Conservation (phyloP, 345 rosid species). For the Rhodamnia rubescens region DNA sequence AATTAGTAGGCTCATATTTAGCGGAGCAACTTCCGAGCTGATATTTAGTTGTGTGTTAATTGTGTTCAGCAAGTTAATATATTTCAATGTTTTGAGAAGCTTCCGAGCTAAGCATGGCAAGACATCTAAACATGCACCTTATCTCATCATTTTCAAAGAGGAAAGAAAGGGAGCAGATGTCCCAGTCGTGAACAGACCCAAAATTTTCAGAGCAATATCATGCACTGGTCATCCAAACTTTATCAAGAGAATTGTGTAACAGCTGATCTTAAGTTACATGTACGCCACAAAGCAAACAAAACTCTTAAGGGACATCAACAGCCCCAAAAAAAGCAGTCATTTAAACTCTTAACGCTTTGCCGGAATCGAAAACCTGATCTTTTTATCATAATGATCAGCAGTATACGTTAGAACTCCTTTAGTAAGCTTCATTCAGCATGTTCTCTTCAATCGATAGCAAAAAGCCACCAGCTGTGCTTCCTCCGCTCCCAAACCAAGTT, state of each 20-base stretch:
- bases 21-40: not conserved
- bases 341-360: not conserved
- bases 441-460: not conserved
- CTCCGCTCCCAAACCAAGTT: not conserved
- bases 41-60: not conserved
- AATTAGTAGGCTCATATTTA: not conserved
- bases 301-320: not conserved
- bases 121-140: not conserved
- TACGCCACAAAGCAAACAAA: not conserved
- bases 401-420: not conserved
- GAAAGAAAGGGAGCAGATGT: not conserved
- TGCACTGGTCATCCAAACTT: not conserved
- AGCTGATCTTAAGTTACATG: not conserved
- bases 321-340: not conserved
- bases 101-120: not conserved
- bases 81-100: not conserved
- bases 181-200: not conserved
- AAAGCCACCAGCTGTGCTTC: not conserved
- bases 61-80: not conserved
- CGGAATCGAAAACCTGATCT: not conserved
- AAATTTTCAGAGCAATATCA: not conserved
- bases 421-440: not conserved
- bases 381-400: not conserved
- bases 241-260: not conserved
- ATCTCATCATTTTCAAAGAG: not conserved